These are phyloP conservation scores for Entomortierella chlamydospora DNA, from an alignment of 192 early-diverging fungal genomes.

Conservation along the genomic window DNA sequence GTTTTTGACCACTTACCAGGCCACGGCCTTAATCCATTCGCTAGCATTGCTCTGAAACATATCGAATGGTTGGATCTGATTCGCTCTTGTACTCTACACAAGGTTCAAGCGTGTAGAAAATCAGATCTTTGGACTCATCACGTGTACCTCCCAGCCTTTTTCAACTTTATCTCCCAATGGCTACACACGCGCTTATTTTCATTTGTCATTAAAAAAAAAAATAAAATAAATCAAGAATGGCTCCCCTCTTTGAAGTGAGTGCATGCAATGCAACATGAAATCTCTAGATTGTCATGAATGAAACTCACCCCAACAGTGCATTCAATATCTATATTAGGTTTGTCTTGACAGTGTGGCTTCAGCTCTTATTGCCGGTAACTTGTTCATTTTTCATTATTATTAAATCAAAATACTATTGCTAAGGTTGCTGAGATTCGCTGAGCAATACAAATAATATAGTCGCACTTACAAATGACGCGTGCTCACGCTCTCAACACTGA, in stretches of 20 bases:
- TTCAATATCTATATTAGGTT: constrained; percentile 15
- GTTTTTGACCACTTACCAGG: not conserved
- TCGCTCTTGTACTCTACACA: not conserved
- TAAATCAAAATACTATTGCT: too few relatives aligned
- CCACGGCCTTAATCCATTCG: constrained; percentile 17
- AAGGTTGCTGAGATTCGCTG: too few relatives aligned
- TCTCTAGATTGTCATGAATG: not conserved
- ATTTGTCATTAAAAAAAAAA: not conserved
- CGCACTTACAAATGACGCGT: too few relatives aligned
- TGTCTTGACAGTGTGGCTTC: constrained; percentile 44
- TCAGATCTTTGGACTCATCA: not conserved
- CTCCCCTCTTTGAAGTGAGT: constrained; percentile 34
- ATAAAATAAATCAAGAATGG: not conserved
- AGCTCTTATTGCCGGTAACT: constrained; percentile 40
- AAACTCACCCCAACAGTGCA: not conserved
- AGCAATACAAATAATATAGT: too few relatives aligned
- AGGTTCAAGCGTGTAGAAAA: not conserved
- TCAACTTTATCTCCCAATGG: not conserved
- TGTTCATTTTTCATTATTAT: not conserved
- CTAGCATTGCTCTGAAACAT: not conserved
- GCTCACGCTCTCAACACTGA: too few relatives aligned
- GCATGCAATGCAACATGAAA: not conserved
- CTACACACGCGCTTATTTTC: constrained; percentile 7
- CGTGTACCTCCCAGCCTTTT: not conserved
- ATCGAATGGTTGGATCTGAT: not conserved